Conservation (phyloP, 495 filamentous ascomycete genomes). For the Penicillium odoratum region DNA sequence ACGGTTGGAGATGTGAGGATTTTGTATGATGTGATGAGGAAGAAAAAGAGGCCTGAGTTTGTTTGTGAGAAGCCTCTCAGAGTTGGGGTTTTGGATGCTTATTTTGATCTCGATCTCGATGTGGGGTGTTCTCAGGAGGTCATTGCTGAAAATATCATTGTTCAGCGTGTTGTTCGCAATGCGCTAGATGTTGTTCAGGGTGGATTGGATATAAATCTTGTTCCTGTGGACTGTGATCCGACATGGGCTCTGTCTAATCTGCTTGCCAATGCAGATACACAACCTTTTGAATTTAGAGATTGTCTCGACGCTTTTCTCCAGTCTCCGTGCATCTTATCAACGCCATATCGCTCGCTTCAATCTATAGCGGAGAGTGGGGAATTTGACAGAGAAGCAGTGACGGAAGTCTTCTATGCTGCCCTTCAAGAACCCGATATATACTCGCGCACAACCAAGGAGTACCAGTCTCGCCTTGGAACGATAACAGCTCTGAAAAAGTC, state of each 20-base stretch:
- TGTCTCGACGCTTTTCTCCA: conserved; percentile 47
- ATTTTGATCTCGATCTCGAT: conserved; percentile 35
- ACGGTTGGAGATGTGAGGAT: conserved; percentile 53
- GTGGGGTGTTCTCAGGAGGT: conserved; percentile 49
- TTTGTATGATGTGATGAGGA: conserved; percentile 57
- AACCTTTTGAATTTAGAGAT: conserved; percentile 57
- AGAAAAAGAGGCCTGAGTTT: conserved; percentile 1
- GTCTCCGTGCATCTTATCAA: conserved; percentile 25
- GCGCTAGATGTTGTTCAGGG: conserved; percentile 31
- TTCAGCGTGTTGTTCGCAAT: conserved; percentile 48
- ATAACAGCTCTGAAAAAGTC: conserved; percentile 50
- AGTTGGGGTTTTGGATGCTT: conserved; percentile 46
- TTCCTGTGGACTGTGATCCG: conserved; percentile 38
- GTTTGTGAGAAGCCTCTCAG: conserved; percentile 15
- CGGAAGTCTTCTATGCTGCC: conserved; percentile 38
- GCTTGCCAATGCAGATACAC: conserved; percentile 48
- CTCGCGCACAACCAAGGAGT: conserved; percentile 46
- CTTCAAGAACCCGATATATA: conserved; percentile 24
- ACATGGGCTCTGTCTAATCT: conserved; percentile 54
- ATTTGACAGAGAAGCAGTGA: conserved; percentile 48
- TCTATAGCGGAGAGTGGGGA: conserved; percentile 59
- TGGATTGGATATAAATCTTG: conserved; percentile 14
- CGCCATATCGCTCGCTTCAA: conserved; percentile 39
- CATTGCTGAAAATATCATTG: conserved; percentile 55
- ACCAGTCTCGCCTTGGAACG: conserved; percentile 36